phyloP scores from a whole-genome alignment of 2,329 filamentous ascomycete species.

The Bipolaris victoriae region DNA sequence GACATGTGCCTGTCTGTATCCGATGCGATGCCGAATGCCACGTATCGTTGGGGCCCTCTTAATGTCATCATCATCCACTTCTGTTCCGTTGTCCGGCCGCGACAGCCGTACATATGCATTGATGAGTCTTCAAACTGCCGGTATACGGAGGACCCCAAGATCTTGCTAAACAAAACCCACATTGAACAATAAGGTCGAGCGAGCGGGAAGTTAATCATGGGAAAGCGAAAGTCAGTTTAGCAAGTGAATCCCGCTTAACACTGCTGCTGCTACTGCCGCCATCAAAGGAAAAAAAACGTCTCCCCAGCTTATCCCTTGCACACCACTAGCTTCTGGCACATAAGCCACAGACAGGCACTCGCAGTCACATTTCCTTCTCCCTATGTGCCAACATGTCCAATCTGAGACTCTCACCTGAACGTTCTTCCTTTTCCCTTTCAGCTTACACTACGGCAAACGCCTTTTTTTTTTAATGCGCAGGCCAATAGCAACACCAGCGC shows the following conservation, averaged over 20 bases:
- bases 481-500: background rate
- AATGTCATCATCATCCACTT: conserved; percentile 1
- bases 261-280: background rate
- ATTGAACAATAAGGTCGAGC: background rate
- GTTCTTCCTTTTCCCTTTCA: background rate
- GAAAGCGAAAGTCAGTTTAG: background rate
- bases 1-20: conserved; percentile 5
- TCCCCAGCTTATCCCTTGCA: background rate
- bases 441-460: background rate
- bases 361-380: background rate
- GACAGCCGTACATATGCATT: background rate
- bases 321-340: background rate
- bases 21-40: conserved; percentile 8
- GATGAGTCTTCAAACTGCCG: background rate
- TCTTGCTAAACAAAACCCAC: background rate
- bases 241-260: background rate
- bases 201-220: background rate
- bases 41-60: conserved; percentile 8
- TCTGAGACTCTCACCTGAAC: background rate
- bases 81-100: conserved; percentile 3
- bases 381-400: background rate
- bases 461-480: background rate
- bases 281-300: background rate
- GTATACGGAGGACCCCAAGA: background rate
- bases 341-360: background rate